A percentile compares a stretch with the other conserved stretches of the same genome.
phyloP scores from a whole-genome alignment of 176 grass and related monocot genomes.

The Oryza glumipatula region DNA sequence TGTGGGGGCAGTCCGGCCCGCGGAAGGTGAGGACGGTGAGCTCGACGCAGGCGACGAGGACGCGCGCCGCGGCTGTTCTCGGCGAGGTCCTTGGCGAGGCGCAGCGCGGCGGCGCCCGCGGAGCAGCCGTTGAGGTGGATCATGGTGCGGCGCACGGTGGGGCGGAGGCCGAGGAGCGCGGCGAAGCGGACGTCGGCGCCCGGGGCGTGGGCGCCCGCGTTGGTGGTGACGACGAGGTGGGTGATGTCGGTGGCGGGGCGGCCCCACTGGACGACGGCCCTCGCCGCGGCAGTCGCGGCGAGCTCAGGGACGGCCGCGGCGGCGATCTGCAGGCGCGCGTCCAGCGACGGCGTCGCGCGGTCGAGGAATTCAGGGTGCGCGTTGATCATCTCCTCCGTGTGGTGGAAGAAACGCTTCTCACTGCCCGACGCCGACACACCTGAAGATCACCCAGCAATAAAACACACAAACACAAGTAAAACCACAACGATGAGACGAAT shows the following conservation, averaged over 20 bases:
- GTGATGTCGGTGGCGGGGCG: constrained; percentile 51
- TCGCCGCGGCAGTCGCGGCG: constrained; percentile 36
- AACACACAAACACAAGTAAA: background rate
- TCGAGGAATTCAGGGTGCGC: constrained; percentile 15
- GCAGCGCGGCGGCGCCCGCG: background rate
- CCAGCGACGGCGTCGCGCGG: constrained; percentile 25
- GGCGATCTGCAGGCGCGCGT: constrained; percentile 35
- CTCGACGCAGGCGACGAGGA: constrained; percentile 27
- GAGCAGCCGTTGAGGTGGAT: constrained; percentile 20
- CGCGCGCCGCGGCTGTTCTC: constrained; percentile 21
- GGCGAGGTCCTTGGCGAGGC: constrained; percentile 22
- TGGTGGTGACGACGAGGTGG: constrained; percentile 51
- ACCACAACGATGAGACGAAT: background rate
- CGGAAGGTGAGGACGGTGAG: constrained; percentile 32
- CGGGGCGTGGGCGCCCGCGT: constrained; percentile 40
- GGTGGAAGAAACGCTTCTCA: constrained; percentile 39
- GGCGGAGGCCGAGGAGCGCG: background rate
- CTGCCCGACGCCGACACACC: constrained; percentile 26
- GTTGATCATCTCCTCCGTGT: constrained; percentile 26
- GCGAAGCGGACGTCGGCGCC: constrained; percentile 37
- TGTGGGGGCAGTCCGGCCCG: background rate
- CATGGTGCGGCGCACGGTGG: background rate
- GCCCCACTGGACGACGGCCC: constrained; percentile 55
- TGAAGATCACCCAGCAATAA: background rate
- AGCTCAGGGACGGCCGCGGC: constrained; percentile 48